Base-by-base conservation (phyloP, 1,139 yeast genomes). In the Pichia sp. region DNA sequence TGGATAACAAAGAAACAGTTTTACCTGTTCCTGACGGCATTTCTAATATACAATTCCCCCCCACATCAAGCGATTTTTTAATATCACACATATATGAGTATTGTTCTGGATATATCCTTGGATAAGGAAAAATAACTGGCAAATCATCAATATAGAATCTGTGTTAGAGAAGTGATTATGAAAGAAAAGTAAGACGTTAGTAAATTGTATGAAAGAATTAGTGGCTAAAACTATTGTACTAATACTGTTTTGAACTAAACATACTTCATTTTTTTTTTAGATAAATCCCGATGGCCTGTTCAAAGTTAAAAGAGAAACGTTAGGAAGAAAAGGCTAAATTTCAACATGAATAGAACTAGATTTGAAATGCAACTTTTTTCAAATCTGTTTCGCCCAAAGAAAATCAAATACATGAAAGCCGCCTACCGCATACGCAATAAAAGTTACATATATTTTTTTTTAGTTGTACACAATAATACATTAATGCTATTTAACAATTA, bases 11-110 rank as follows among this genome's bases (percentile, higher is more conserved):
- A 1, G 97, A 89, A 5, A 92, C 86, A 38, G 99, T 92, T 65
- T 92, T 92, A 40, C 99, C 99, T 5, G 99, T 92, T 2, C 99
- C 99, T n/a, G 99, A 92, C 59, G 99, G 99, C 99, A 92, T 92
- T 70, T 92, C 99, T 62, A 92, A 68, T 48, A 92, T 90, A 69
- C 97, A 86, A 65, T 90, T 89, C n/a, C 97, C 98, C 1, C 97
- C 97, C 2, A 85, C 95, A 71, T 92, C 99, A 44, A 92, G 70
- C 1, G 97, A 86, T 64, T 83, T 82, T 69, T 92, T 92, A 58
- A 92, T 84, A 66, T 92, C 97, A 58, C 95, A 80, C 97, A 92
- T 92, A 68, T 92, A 92, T 40, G 92, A 92, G 73, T 90, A 92
- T 65, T 92, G 99, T 67, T 92, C 99, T 1, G 99, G 99, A 64